Percentiles rank a stretch among this genome's conserved stretches.
phyloP scores from a whole-genome alignment of 441 rosid species.

The Metrosideros polymorpha region DNA sequence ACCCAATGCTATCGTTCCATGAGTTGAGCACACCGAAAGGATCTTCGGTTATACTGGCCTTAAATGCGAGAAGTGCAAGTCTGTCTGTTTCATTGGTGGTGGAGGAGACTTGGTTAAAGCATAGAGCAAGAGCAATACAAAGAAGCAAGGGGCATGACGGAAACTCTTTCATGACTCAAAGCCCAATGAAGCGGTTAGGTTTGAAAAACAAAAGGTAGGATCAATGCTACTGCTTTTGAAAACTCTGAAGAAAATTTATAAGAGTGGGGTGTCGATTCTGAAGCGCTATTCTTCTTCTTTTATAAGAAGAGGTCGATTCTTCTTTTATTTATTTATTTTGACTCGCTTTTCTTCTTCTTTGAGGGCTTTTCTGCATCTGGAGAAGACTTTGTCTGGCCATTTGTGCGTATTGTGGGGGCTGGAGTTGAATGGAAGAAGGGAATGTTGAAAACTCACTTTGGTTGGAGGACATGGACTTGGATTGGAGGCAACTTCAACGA shows the following conservation, averaged over 20 bases:
- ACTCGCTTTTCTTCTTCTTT: not conserved
- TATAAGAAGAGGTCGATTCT: not conserved
- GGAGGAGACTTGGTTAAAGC: not conserved
- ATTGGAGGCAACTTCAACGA: not conserved
- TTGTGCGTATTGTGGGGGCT: rapidly evolving
- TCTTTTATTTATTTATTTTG: not conserved
- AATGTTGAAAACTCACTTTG: too few species aligned
- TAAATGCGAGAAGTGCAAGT: not conserved
- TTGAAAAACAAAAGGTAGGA: not conserved
- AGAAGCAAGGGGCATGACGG: not conserved
- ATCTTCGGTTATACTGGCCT: not conserved
- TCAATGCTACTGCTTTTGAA: not conserved
- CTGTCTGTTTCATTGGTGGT: not conserved
- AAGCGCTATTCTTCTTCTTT: not conserved
- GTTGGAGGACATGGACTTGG: too few species aligned
- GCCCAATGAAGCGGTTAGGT: not conserved
- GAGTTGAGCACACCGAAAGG: not conserved
- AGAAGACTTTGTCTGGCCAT: not conserved
- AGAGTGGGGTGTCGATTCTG: not conserved
- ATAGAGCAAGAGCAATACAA: not conserved
- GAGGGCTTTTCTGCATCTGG: not conserved
- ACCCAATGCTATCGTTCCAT: not conserved
- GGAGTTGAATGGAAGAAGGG: not conserved
- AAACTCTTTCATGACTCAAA: not conserved
- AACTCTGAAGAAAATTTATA: too few species aligned